phyloP scores from a whole-genome alignment of 2,329 filamentous ascomycete genomes.

The Trichophaea hybrida region DNA sequence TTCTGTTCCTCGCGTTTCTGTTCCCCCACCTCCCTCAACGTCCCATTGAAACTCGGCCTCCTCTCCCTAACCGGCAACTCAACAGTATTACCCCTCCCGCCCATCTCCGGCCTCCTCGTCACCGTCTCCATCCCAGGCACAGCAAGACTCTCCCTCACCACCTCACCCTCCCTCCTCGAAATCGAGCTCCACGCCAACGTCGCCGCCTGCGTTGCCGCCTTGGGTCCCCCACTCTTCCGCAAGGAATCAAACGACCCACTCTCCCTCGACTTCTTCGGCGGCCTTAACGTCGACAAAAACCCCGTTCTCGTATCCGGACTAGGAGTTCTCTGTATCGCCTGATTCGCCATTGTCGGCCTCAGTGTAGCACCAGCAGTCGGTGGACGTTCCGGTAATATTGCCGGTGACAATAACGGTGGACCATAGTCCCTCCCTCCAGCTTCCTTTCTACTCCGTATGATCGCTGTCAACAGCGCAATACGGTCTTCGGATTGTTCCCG shows the following conservation, averaged over 20 bases:
- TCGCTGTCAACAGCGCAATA: constrained; percentile 71
- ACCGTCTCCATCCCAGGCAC: neutral
- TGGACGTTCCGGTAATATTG: neutral
- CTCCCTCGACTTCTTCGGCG: constrained; percentile 16
- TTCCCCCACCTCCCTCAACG: neutral
- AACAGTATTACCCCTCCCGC: neutral
- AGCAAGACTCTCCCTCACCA: constrained; percentile 2
- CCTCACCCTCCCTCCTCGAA: constrained; percentile 32
- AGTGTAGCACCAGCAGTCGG: neutral
- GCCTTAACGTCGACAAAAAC: constrained; percentile 24
- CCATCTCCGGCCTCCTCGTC: neutral
- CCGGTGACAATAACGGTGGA: neutral
- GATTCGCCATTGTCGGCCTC: neutral
- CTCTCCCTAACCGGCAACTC: neutral
- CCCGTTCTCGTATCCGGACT: constrained; percentile 23
- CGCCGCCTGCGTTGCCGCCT: constrained; percentile 39
- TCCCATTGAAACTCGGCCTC: neutral
- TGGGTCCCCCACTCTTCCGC: constrained; percentile 10
- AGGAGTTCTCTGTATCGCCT: constrained; percentile 11
- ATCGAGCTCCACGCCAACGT: constrained; percentile 46
- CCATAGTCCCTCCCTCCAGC: constrained; percentile 23
- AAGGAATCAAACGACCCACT: neutral
- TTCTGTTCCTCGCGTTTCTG: neutral
- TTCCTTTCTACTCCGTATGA: constrained; percentile 51
- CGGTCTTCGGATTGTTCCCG: constrained; percentile 88